Conservation (phyloP, 2,329 filamentous ascomycete genomes). For the Blumeria hordei region DNA sequence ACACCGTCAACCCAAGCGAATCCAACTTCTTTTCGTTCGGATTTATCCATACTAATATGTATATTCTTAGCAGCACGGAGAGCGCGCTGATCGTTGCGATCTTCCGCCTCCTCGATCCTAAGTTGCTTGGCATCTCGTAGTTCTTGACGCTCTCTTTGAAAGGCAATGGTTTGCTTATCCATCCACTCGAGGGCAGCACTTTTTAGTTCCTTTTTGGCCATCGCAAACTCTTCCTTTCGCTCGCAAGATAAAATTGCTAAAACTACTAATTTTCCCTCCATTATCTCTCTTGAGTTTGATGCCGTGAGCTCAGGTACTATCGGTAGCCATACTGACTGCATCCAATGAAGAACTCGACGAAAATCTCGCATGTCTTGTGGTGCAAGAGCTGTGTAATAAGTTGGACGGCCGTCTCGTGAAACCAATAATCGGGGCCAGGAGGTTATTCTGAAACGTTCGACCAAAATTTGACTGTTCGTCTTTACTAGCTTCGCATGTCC, state of each 20-base stretch:
- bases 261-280: conserved; percentile 88
- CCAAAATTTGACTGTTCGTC: conserved; percentile 54
- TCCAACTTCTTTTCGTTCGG: conserved; percentile 65
- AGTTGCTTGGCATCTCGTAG: conserved; percentile 84
- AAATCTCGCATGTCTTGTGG: conserved; percentile 85
- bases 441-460: conserved; percentile 73
- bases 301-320: conserved; percentile 86
- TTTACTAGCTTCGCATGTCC: conserved; percentile 85
- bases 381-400: conserved; percentile 69
- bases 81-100: conserved; percentile 72
- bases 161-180: conserved; percentile 78
- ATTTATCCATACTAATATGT: conserved; percentile 70
- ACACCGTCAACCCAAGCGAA: conserved; percentile 96
- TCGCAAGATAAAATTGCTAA: conserved; percentile 68
- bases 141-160: conserved; percentile 82
- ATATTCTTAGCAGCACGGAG: conserved; percentile 73
- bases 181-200: conserved; percentile 93
- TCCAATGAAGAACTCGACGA: conserved; percentile 62
- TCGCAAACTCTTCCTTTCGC: conserved; percentile 52
- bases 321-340: conserved; percentile 88
- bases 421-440: conserved; percentile 91
- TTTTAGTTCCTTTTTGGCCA: conserved; percentile 74
- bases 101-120: conserved; percentile 86
- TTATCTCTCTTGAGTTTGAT: conserved; percentile 77
- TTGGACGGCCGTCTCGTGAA: conserved; percentile 67